These are phyloP conservation scores for Acrodontium crateriforme DNA, from an alignment of 2,329 filamentous ascomycete species.

Conservation along the genomic window DNA sequence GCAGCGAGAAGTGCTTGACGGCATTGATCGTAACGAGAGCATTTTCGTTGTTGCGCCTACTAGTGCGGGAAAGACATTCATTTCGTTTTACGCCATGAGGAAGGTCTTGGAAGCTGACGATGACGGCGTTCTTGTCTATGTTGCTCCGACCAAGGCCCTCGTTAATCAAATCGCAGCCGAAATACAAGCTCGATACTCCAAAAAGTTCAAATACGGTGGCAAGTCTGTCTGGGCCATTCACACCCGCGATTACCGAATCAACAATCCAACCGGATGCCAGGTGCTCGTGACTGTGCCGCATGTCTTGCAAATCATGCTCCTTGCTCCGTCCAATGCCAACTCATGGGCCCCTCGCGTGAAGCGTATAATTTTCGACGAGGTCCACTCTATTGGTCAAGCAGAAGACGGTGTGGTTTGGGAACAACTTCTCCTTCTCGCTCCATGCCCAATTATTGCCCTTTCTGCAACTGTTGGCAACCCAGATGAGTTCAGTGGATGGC, in stretches of 20 bases:
- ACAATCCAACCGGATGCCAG: conserved; percentile 59
- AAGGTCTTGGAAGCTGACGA: conserved; percentile 55
- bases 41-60: conserved; percentile 66
- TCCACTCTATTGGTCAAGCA: conserved; percentile 65
- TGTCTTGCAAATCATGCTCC: conserved; percentile 65
- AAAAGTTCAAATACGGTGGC: conserved; percentile 44
- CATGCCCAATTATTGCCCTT: conserved; percentile 65
- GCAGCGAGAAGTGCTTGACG: conserved; percentile 61
- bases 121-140: conserved; percentile 60
- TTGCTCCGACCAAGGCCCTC: conserved; percentile 68
- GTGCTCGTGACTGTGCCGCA: conserved; percentile 66
- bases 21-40: conserved; percentile 55
- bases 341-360: conserved; percentile 55
- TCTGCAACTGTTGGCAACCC: conserved; percentile 72
- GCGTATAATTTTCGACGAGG: conserved; percentile 70
- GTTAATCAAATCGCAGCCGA: conserved; percentile 77
- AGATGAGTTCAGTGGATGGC: conserved; percentile 54
- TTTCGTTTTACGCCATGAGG: conserved; percentile 74
- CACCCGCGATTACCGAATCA: conserved; percentile 61
- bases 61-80: conserved; percentile 70
- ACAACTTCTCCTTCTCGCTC: conserved; percentile 57
- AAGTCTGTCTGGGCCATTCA: conserved; percentile 69
- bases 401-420: conserved; percentile 70
- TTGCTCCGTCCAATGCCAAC: conserved; percentile 50
- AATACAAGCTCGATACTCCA: conserved; percentile 60